Percentiles rank a stretch among this genome's conserved stretches.
Conservation (phyloP, 1,284 basidiomycete species). For the Melampsora medusae region DNA sequence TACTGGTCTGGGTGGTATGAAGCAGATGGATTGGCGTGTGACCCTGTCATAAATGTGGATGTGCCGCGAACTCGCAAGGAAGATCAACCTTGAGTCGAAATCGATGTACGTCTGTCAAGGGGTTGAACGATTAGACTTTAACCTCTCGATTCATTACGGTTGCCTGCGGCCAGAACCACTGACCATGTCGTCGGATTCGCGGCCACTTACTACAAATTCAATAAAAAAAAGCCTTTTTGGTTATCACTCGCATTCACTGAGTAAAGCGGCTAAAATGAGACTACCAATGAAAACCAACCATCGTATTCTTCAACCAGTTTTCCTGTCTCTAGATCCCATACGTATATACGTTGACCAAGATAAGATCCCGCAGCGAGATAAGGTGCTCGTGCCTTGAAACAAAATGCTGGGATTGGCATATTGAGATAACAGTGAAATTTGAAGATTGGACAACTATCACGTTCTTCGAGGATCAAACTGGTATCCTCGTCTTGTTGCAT, state of each 20-base stretch:
- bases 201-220: background rate
- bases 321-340: background rate
- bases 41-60: background rate
- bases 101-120: conserved; percentile 5
- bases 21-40: background rate
- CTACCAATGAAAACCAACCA: background rate
- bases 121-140: no score
- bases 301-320: conserved; percentile 3
- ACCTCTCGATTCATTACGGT: no score
- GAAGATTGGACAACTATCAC: background rate
- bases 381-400: conserved; percentile 3
- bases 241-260: no score
- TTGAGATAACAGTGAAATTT: background rate
- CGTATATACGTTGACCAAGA: background rate
- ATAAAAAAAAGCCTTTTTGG: no score
- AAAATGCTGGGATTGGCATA: background rate
- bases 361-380: conserved; percentile 1
- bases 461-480: background rate
- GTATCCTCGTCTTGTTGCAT: background rate
- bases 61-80: background rate
- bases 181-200: conserved; percentile 3
- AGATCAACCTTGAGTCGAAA: background rate
- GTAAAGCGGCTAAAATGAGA: no score
- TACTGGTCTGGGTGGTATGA: background rate
- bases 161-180: background rate